Percentiles rank a stretch among this genome's conserved stretches.
phyloP scores from a whole-genome alignment of 2,329 filamentous ascomycete species.

The Fusarium anthophilum region DNA sequence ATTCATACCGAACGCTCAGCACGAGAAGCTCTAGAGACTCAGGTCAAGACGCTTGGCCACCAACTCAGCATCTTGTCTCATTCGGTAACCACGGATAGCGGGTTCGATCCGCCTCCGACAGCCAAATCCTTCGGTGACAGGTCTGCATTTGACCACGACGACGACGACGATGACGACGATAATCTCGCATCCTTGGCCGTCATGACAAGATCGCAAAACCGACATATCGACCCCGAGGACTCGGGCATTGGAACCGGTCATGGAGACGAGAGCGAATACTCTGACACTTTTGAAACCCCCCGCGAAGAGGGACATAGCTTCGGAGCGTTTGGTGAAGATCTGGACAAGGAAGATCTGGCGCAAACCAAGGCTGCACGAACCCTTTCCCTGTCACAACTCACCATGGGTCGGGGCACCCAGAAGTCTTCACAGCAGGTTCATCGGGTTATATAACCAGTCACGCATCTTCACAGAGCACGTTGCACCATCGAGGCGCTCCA shows the following conservation, averaged over 20 bases:
- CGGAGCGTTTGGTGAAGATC: conserved; percentile 55
- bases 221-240: conserved; percentile 46
- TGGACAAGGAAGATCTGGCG: conserved; percentile 51
- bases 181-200: conserved; percentile 38
- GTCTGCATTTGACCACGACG: conserved; percentile 56
- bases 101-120: conserved; percentile 46
- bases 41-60: conserved; percentile 63
- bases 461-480: neutral
- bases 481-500: neutral
- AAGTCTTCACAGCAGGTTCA: conserved; percentile 35
- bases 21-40: conserved; percentile 63
- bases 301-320: conserved; percentile 56
- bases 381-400: conserved; percentile 71
- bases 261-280: conserved; percentile 54
- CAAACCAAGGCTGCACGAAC: conserved; percentile 68
- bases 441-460: conserved; percentile 37
- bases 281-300: conserved; percentile 63
- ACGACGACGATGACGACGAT: conserved; percentile 55
- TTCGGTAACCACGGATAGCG: conserved; percentile 36
- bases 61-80: conserved; percentile 59
- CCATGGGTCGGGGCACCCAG: conserved; percentile 49
- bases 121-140: conserved; percentile 50
- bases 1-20: conserved; percentile 66
- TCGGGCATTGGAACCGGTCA: conserved; percentile 49
- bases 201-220: conserved; percentile 24